phyloP scores from a whole-genome alignment of 2,329 filamentous ascomycete genomes.

The Xylariaceae sp. region DNA sequence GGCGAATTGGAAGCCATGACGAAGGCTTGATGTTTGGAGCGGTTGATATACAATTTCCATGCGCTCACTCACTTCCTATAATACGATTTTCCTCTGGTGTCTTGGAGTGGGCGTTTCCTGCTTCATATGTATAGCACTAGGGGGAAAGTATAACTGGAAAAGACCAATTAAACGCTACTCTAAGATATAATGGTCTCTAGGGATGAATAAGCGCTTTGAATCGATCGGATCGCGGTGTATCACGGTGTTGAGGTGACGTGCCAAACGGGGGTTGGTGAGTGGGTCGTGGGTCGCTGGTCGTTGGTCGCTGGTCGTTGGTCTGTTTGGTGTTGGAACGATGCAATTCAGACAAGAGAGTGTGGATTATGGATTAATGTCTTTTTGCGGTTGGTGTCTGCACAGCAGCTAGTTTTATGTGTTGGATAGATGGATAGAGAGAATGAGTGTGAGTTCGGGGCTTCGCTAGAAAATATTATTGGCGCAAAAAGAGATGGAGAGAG shows the following conservation, averaged over 20 bases:
- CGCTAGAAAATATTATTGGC: neutral
- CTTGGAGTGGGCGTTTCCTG: neutral
- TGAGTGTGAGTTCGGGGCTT: too few relatives aligned
- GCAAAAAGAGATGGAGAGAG: conserved; percentile 2
- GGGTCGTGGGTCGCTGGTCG: neutral
- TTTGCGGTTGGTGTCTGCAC: conserved; percentile 12
- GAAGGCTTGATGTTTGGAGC: conserved; percentile 1
- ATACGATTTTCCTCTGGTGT: neutral
- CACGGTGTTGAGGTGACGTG: neutral
- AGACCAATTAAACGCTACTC: too few relatives aligned
- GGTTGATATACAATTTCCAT: conserved; percentile 8
- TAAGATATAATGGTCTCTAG: too few relatives aligned
- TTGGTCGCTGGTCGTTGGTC: neutral
- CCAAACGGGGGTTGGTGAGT: neutral
- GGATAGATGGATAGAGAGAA: neutral
- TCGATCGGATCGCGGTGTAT: conserved; percentile 1
- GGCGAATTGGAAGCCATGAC: conserved; percentile 45
- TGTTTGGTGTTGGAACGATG: conserved; percentile 4
- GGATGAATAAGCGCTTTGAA: conserved; percentile 3
- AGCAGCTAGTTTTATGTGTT: conserved; percentile 17
- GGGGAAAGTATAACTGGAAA: neutral
- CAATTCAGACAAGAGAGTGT: conserved; percentile 15
- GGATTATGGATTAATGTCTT: neutral
- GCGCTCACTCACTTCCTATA: conserved; percentile 1
- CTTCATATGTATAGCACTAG: neutral